Base-by-base conservation (phyloP, 495 filamentous ascomycete species). In the Podospora sp. region DNA sequence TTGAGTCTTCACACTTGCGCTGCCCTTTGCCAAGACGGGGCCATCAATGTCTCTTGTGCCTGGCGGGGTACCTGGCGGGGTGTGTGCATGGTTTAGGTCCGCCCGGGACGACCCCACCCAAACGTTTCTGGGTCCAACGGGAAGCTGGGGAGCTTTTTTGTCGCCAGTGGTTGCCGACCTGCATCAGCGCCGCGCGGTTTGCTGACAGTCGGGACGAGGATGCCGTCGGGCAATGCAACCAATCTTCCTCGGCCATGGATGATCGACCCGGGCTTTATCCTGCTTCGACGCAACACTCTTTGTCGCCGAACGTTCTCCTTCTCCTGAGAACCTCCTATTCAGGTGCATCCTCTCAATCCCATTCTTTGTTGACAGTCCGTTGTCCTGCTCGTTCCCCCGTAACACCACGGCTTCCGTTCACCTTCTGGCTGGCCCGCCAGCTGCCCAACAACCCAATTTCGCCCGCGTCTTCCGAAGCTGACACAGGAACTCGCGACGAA, bases 211-310 rank as follows among this genome's bases (percentile, higher is more conserved):
- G 52, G n/a, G 52, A 11, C 25, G 21, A 55, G 52, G 52, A 55
- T 55, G 52, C 52, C 21, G 24, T 55, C 52, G n/a, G n/a, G n/a
- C n/a, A 55, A 55, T 55, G 52, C 25, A 55, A 55, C 52, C 20
- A 55, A 26, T n/a, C 52, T 7, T 22, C 8, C 52, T 55, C 9
- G 40, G 40, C 14, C 40, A 2, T 46, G 40, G 40, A 46, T 46
- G 40, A 46, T 46, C 40, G 40, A 46, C 40, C 40, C 40, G 40
- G 40, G 11, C 40, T 46, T 46, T 46, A 46, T 46, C 40, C 40
- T 46, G 40, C 40, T 46, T 18, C 40, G 40, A 2, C 40, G 40
- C 40, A 46, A 46, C 9, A 12, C 40, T 46, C 40, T 46, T 46
- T 46, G 40, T 46, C 40, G 40, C 40, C 16, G 40, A 11, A 46